Evolutionary conservation across 2,329 filamentous ascomycete species (phyloP).

Genomic region (Purpureocillium takamizusanense): DNA sequence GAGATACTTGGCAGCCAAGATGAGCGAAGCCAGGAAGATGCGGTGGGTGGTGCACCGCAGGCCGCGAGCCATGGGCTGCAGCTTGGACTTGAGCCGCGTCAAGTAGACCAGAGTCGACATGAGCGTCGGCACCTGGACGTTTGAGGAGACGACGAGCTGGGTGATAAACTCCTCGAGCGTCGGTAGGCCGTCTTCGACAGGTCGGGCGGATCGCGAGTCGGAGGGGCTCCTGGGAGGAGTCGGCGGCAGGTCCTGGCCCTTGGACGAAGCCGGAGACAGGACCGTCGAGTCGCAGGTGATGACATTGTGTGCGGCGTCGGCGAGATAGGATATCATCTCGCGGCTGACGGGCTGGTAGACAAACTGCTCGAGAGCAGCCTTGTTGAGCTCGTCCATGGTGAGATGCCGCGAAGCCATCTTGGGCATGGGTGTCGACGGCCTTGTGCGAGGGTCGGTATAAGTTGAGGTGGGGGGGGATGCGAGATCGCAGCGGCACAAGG

Average conservation of each 20-base stretch:
- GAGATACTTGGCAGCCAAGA: conserved; percentile 88
- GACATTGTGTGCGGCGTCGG: conserved; percentile 64
- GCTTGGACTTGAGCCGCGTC: conserved; percentile 67
- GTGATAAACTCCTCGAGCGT: conserved; percentile 86
- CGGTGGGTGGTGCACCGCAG: conserved; percentile 94
- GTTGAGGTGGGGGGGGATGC: conserved; percentile 5
- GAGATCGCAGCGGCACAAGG: neutral
- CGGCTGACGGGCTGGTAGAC: conserved; percentile 66
- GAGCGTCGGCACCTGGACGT: conserved; percentile 92
- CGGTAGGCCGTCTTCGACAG: conserved; percentile 53
- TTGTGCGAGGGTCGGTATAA: conserved; percentile 13
- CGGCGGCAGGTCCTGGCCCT: conserved; percentile 27
- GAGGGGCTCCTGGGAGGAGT: conserved; percentile 44
- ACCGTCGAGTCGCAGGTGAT: conserved; percentile 66
- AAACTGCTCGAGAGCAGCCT: conserved; percentile 69
- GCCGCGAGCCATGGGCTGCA: conserved; percentile 91
- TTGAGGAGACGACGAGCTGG: conserved; percentile 82
- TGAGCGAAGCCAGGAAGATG: conserved; percentile 87
- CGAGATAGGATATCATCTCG: conserved; percentile 71
- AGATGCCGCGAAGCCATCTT: conserved; percentile 41
- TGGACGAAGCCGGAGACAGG: conserved; percentile 35
- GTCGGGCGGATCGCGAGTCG: conserved; percentile 35
- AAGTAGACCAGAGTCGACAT: conserved; percentile 98
- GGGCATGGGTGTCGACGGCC: conserved; percentile 1
- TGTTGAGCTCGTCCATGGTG: conserved; percentile 52